Percentiles rank a stretch among this genome's conserved stretches.
phyloP scores from a whole-genome alignment of 2,329 filamentous ascomycete genomes.

The Fusarium chlamydosporum region DNA sequence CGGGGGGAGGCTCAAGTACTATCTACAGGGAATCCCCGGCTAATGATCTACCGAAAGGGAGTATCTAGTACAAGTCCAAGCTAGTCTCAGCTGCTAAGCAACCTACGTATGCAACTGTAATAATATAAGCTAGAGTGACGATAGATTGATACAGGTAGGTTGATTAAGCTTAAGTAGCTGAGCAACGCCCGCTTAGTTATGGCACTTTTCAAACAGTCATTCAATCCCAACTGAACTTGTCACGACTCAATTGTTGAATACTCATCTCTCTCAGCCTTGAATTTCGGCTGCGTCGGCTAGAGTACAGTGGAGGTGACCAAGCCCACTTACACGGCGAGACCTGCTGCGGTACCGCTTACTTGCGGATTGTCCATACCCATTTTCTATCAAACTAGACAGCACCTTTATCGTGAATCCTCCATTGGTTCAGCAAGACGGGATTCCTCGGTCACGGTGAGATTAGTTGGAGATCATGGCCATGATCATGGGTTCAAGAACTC shows the following conservation, averaged over 20 bases:
- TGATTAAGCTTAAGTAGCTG: constrained; percentile 15
- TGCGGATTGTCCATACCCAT: neutral
- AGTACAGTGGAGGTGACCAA: constrained; percentile 27
- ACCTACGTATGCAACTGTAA: constrained; percentile 14
- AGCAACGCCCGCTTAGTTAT: constrained; percentile 26
- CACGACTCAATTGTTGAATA: neutral
- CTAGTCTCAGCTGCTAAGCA: constrained; percentile 1
- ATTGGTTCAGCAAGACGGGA: neutral
- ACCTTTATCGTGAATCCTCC: neutral
- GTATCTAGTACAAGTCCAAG: constrained; percentile 12
- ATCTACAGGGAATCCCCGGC: constrained; percentile 11
- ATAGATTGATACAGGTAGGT: constrained; percentile 24
- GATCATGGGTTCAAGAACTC: constrained; percentile 15
- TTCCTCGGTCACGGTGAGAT: constrained; percentile 6
- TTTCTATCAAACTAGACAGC: neutral
- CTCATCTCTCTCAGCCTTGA: neutral
- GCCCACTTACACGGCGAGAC: constrained; percentile 38
- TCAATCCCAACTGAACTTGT: neutral
- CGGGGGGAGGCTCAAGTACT: constrained; percentile 15
- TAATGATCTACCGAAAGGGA: neutral
- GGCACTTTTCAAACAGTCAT: neutral
- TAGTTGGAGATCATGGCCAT: constrained; percentile 24
- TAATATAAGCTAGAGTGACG: constrained; percentile 24
- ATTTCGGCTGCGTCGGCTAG: constrained; percentile 7
- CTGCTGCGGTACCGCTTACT: constrained; percentile 29